These are phyloP conservation scores for Solanum hybrid DNA, from an alignment of 305 asterid genomes.

Conservation along the genomic window DNA sequence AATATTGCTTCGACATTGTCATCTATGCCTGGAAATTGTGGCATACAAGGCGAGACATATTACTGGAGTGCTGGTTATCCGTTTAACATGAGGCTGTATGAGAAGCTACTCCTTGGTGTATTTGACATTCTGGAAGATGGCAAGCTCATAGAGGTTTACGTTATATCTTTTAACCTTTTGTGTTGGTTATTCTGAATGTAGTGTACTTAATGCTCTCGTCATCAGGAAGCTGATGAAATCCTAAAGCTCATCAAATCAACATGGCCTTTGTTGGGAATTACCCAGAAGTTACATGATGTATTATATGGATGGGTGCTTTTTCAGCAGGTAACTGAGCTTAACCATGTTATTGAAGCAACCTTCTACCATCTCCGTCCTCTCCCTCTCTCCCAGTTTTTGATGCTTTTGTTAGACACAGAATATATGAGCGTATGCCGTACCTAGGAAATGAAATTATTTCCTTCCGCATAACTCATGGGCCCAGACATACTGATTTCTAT, in stretches of 20 bases:
- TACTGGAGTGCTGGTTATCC: constrained; percentile 83
- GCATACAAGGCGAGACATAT: constrained; percentile 73
- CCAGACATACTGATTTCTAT: not conserved
- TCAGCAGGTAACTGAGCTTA: constrained; percentile 60
- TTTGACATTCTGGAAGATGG: constrained; percentile 92
- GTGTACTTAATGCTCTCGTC: constrained; percentile 1
- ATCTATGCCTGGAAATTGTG: constrained; percentile 65
- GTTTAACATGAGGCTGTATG: constrained; percentile 73
- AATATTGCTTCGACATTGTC: constrained; percentile 54
- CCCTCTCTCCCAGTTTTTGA: not conserved
- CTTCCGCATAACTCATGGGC: not conserved
- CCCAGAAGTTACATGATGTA: constrained; percentile 65
- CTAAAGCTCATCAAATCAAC: constrained; percentile 66
- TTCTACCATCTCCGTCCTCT: not conserved
- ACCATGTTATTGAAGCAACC: not conserved
- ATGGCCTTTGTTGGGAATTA: constrained; percentile 87
- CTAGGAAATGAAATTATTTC: not conserved
- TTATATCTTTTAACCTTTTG: constrained; percentile 7
- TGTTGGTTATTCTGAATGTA: not conserved
- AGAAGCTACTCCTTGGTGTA: constrained; percentile 73
- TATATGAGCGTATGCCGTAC: not conserved
- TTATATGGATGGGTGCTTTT: constrained; percentile 87
- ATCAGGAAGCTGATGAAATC: constrained; percentile 85
- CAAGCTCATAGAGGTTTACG: constrained; percentile 76
- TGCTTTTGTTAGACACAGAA: not conserved